These are phyloP conservation scores for Quercus cerris DNA, from an alignment of 306 rosid species.

Conservation along the genomic window DNA sequence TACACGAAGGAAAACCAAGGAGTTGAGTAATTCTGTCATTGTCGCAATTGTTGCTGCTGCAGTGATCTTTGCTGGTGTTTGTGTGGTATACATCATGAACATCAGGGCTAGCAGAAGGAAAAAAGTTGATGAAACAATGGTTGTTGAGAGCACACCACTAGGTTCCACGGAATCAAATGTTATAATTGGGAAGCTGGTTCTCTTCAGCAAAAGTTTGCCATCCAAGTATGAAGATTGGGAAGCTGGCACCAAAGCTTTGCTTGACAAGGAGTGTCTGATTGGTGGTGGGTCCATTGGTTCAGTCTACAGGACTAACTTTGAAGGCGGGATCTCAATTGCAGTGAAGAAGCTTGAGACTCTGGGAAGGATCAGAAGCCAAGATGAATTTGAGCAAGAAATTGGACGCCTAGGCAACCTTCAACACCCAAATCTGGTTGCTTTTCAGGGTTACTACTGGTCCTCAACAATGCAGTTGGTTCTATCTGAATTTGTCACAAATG, in stretches of 20 bases:
- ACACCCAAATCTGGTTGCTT: constrained; percentile 74
- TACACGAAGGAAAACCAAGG: constrained; percentile 43
- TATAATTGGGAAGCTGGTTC: constrained; percentile 91
- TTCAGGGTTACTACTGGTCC: constrained; percentile 97
- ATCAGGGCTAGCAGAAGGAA: constrained; percentile 55
- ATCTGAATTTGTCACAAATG: constrained; percentile 80
- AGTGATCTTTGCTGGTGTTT: constrained; percentile 79
- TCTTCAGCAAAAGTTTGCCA: constrained; percentile 91
- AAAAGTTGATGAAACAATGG: constrained; percentile 47
- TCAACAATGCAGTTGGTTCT: constrained; percentile 88
- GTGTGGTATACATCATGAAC: constrained; percentile 78
- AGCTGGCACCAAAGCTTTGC: constrained; percentile 92
- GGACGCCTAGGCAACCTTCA: constrained; percentile 75
- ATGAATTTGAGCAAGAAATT: constrained; percentile 88
- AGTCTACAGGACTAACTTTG: constrained; percentile 79
- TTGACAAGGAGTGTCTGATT: constrained; percentile 81
- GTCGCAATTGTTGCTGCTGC: constrained; percentile 95
- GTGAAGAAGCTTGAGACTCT: constrained; percentile 91
- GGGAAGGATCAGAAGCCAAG: constrained; percentile 93
- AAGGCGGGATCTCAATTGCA: constrained; percentile 86
- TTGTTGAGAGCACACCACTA: constrained; percentile 84
- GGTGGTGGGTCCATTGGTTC: constrained; percentile 93
- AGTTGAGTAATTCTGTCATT: constrained; percentile 72
- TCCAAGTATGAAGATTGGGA: constrained; percentile 99
- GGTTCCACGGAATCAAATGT: constrained; percentile 76